Evolutionary conservation across 106 monocot species (phyloP), one percentile per base, ranked within the genome.

Genomic region (Ottelia alismoides): DNA sequence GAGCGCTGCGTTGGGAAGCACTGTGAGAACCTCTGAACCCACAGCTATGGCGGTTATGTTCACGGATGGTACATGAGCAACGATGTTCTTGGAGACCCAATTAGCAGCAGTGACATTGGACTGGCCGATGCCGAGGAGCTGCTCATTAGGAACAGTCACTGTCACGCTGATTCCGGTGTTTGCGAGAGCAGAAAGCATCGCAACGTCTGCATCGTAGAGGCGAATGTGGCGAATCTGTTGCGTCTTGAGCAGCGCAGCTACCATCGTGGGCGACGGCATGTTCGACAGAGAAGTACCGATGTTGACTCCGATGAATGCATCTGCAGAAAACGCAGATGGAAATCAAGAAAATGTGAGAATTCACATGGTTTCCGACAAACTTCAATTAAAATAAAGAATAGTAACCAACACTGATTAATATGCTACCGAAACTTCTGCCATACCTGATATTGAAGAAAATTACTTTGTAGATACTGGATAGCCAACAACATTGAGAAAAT

Each of bases 61-160:
- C 43, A 82, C 81, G 35, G 85, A 64, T 7, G 40, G 40, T 6
- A 43, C 69, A 44, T 91, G 91, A 47, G 84, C 84, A 6, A 69
- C 64, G 31, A 91, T 83, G 31, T 91, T 84, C 27, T 71, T 73
- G 27, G 77, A 17, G 55, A 91, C 84, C 91, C 91, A 91, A 70
- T 77, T 78, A 71, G 85, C 84, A 2, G 91, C 91, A 3, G 91
- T 91, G 60, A 79, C 68, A 27, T 91, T 91, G 53, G 91, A 91
- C 61, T 81, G 81, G 29, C 91, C 91, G 24, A 91, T 49, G 56
- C 69, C 91, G 21, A 91, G 84, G 51, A 91, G 77, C 57, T 85
- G 84, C 53, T 91, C 91, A 49, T 91, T 91, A 0, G 91, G 91
- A 26, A 91, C 81, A 9, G 91, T 72, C 28, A 91, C 72, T 12